Conservation (phyloP, 179 eudicot genomes). For the Gypsophila paniculata region DNA sequence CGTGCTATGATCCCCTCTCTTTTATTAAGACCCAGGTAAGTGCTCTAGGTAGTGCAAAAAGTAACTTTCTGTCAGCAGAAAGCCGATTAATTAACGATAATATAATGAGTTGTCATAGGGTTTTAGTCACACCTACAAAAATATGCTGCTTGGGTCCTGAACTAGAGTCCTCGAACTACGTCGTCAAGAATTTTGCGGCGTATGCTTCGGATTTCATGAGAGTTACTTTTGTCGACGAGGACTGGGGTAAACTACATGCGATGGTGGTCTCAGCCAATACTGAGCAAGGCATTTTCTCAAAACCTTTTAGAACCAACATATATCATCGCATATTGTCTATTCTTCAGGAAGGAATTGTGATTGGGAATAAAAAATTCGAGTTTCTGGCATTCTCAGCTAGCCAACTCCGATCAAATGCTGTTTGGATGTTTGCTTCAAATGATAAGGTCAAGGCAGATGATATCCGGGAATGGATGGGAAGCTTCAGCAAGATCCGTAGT, state of each 20-base stretch:
- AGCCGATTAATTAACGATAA: conserved; percentile 46
- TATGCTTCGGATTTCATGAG: conserved; percentile 80
- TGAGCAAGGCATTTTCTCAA: conserved; percentile 62
- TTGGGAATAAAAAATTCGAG: conserved; percentile 68
- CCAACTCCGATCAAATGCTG: conserved; percentile 85
- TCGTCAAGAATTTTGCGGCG: conserved; percentile 69
- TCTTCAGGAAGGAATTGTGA: conserved; percentile 65
- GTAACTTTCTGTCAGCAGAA: conserved; percentile 36
- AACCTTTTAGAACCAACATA: conserved; percentile 53
- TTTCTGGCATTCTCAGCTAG: conserved; percentile 91
- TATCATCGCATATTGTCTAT: conserved; percentile 67
- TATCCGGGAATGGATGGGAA: conserved; percentile 96
- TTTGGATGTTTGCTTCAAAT: conserved; percentile 99
- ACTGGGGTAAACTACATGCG: conserved; percentile 73
- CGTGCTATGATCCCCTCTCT: conserved; percentile 71
- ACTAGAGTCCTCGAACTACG: conserved; percentile 77
- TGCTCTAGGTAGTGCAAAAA: conserved; percentile 29
- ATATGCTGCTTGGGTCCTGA: conserved; percentile 94
- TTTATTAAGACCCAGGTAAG: conserved; percentile 46
- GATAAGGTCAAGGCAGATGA: conserved; percentile 65
- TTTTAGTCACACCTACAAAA: conserved; percentile 72
- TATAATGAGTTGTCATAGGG: conserved; percentile 83
- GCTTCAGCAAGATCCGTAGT: conserved; percentile 84
- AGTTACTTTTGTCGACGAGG: conserved; percentile 95
- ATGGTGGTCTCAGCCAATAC: conserved; percentile 49